Conservation (phyloP, 1,139 yeast species). For the Taiozyma sp. region DNA sequence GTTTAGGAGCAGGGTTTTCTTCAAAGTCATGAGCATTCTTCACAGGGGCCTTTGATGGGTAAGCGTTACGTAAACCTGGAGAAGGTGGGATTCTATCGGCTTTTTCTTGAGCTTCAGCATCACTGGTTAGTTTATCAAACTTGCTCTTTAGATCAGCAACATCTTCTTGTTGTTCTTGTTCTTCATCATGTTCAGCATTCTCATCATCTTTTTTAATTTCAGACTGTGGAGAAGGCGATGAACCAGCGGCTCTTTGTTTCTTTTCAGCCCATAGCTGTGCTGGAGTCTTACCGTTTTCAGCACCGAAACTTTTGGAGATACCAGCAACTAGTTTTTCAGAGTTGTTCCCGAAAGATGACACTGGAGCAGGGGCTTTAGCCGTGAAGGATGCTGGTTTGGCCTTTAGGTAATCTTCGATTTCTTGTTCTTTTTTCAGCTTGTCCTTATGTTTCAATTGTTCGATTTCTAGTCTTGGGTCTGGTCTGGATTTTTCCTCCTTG, state of each 20-base stretch:
- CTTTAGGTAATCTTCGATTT: slow-evolving; percentile 38
- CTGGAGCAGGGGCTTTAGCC: slow-evolving; percentile 43
- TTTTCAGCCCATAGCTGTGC: slow-evolving; percentile 96
- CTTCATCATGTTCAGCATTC: slow-evolving; percentile 14
- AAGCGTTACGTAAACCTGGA: slow-evolving; percentile 27
- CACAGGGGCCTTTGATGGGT: slow-evolving; percentile 30
- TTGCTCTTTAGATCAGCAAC: slow-evolving; percentile 29
- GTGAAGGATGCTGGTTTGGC: slow-evolving; percentile 43
- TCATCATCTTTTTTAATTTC: slow-evolving; percentile 15
- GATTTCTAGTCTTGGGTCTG: slow-evolving; percentile 35
- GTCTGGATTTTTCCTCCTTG: slow-evolving; percentile 33
- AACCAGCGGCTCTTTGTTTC: slow-evolving; percentile 45
- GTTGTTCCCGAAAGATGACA: slow-evolving; percentile 27
- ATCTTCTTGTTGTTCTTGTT: slow-evolving; percentile 23
- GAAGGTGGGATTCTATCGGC: slow-evolving; percentile 7
- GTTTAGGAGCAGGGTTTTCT: slow-evolving; percentile 24
- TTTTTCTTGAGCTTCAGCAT: slow-evolving; percentile 21
- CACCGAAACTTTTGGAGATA: slow-evolving; percentile 60
- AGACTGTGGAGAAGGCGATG: slow-evolving; percentile 10
- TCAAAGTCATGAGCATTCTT: slow-evolving; percentile 11
- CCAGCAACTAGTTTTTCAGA: slow-evolving; percentile 56
- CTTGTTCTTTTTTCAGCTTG: slow-evolving; percentile 38
- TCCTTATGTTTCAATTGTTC: slow-evolving; percentile 36
- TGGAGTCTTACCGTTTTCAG: slow-evolving; percentile 81
- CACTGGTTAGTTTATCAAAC: slow-evolving; percentile 28